These are phyloP conservation scores for Melanogaster broomeanus DNA, from an alignment of 768 basidiomycete genomes.

Conservation along the genomic window DNA sequence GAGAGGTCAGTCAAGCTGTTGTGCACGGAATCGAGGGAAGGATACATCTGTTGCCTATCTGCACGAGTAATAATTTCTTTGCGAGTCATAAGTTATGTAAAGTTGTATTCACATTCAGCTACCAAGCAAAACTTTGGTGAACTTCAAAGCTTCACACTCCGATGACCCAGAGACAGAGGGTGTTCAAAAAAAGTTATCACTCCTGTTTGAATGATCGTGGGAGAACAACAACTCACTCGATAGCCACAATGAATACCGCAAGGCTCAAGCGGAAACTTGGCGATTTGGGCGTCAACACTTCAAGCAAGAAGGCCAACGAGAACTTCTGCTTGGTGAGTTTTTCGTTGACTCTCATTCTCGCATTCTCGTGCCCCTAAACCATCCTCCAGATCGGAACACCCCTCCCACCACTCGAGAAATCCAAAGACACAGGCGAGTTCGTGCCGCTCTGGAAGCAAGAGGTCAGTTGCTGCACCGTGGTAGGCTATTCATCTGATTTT, in stretches of 20 bases:
- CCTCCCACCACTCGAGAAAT: conserved; percentile 90
- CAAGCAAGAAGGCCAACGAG: conserved; percentile 73
- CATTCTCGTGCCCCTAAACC: conserved; percentile 8
- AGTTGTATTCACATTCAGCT: too few relatives aligned
- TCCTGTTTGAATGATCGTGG: too few relatives aligned
- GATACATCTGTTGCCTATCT: too few relatives aligned
- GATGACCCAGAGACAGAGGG: too few relatives aligned
- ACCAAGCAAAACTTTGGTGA: too few relatives aligned
- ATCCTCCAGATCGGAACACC: conserved; percentile 84
- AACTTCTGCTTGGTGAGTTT: conserved; percentile 76
- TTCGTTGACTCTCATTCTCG: not conserved
- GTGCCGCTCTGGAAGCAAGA: conserved; percentile 99
- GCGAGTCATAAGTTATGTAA: too few relatives aligned
- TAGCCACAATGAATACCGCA: conserved; percentile 41
- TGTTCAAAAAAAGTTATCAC: too few relatives aligned
- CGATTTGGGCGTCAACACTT: conserved; percentile 72
- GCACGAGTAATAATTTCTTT: too few relatives aligned
- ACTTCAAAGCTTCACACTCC: too few relatives aligned
- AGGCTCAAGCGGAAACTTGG: conserved; percentile 85
- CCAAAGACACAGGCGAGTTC: conserved; percentile 90
- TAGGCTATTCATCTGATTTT: conserved; percentile 20
- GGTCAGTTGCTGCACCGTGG: conserved; percentile 43
- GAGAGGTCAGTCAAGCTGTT: too few relatives aligned
- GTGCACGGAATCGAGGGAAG: too few relatives aligned
- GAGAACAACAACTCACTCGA: not conserved